These are phyloP conservation scores for Arthroderma sp. DNA, from an alignment of 2,329 filamentous ascomycete species.

Conservation along the genomic window DNA sequence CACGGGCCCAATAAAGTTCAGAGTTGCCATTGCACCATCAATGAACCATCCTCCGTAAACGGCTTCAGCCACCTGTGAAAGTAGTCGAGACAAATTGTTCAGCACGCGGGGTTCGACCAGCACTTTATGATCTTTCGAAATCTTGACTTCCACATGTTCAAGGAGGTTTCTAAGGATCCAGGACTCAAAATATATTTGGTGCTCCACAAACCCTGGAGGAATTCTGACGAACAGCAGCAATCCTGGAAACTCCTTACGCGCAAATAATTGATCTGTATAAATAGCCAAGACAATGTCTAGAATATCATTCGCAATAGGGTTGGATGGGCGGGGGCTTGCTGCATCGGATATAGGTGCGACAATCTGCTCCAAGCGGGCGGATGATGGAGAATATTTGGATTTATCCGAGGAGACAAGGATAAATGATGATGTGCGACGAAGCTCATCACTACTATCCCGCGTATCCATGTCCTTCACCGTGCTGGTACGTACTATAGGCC, in stretches of 20 bases:
- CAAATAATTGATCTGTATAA: constrained; percentile 74
- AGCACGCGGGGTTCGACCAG: constrained; percentile 72
- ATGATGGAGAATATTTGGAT: constrained; percentile 44
- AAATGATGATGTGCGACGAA: constrained; percentile 79
- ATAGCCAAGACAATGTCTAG: constrained; percentile 66
- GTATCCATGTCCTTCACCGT: constrained; percentile 43
- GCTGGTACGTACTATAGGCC: constrained; percentile 61
- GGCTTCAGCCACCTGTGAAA: constrained; percentile 70
- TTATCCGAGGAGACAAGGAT: constrained; percentile 68
- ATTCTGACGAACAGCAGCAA: constrained; percentile 77
- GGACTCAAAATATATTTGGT: constrained; percentile 90
- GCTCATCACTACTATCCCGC: constrained; percentile 27
- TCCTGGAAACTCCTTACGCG: constrained; percentile 79
- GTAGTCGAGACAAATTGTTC: constrained; percentile 74
- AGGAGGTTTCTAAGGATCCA: constrained; percentile 70
- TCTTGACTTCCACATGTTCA: constrained; percentile 53
- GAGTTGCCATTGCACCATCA: constrained; percentile 66
- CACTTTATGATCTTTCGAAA: constrained; percentile 59
- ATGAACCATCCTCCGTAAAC: constrained; percentile 96
- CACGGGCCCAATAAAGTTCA: constrained; percentile 76
- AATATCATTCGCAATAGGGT: constrained; percentile 61
- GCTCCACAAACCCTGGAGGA: constrained; percentile 84
- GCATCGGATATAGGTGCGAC: constrained; percentile 47
- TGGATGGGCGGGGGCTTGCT: constrained; percentile 43
- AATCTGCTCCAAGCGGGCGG: constrained; percentile 51